Base-by-base conservation (phyloP, 306 rosid genomes). In the Hippophae tibetana region DNA sequence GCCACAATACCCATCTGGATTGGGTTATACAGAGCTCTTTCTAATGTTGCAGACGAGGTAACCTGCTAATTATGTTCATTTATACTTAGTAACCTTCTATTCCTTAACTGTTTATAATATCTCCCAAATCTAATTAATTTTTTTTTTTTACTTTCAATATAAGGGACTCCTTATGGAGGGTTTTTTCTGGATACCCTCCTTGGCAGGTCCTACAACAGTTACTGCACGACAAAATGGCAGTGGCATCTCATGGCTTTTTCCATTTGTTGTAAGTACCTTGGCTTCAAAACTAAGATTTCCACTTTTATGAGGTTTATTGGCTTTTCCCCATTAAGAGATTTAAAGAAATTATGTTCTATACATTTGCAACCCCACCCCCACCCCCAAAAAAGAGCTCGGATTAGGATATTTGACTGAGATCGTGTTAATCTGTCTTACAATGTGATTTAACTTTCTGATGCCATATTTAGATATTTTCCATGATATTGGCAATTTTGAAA, bases 181-280 rank as follows among this genome's bases (percentile, higher is more conserved):
- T 54, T 93, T 93, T 78, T 93, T 93, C 80, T 93, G 99, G 99
- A 89, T 93, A 77, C 99, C 99, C 68, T 88, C 95, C 56, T 84
- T 93, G 69, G 90, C 99, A 69, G 97, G 95, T 70, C 99, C 99
- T 53, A 93, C 97, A 57, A 84, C 95, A 27, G 13, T 89, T 49
- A 85, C 90, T 56, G 79, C 95, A 60, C 86, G 89, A 62, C 93
- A 89, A 79, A 86, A 54, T 68, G 99, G 99, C 55, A 78, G 95
- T 60, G 99, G 82, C 42, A 61, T 89, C 80, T 86, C 97, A 57
- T 93, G 99, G 97, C 89, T 93, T 69, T 93, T 88, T 62, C 97
- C 99, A 13, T 93, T 93, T 72, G 81, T 86, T 52, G 99, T 90
- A 67, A 66, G 86, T 82, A 26, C 64, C 67, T 70, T 72, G 59